phyloP scores from a whole-genome alignment of 805 yeast species.

The Nakazawaea sp. region DNA sequence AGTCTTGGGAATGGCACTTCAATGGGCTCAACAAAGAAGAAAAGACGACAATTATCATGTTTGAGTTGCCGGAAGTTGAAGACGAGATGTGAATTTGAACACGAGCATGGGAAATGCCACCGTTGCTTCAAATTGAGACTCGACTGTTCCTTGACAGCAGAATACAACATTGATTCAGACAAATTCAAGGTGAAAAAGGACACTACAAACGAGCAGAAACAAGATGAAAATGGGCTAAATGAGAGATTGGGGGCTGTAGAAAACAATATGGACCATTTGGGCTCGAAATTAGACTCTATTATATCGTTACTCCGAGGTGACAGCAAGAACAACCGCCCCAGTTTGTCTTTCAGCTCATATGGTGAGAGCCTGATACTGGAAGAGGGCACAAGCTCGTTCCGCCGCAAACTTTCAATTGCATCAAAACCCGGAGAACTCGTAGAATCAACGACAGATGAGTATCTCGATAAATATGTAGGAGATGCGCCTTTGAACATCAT shows the following conservation, averaged over 20 bases:
- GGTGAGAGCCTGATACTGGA: background rate
- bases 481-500: slow-evolving; percentile 25
- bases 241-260: slow-evolving; percentile 9
- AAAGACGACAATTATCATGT: slow-evolving; percentile 32
- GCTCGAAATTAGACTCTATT: slow-evolving; percentile 14
- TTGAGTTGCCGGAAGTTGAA: slow-evolving; percentile 46
- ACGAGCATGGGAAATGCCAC: slow-evolving; percentile 37
- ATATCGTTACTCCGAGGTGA: slow-evolving; percentile 13
- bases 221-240: background rate
- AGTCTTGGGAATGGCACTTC: too few species aligned
- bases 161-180: slow-evolving; percentile 32
- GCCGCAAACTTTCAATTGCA: background rate
- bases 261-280: slow-evolving; percentile 4
- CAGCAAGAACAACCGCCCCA: background rate
- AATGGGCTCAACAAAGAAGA: slow-evolving; percentile 24
- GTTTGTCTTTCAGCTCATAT: slow-evolving; percentile 1
- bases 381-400: background rate
- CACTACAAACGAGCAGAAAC: background rate
- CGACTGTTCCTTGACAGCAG: slow-evolving; percentile 39
- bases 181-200: slow-evolving; percentile 15
- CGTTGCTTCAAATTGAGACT: slow-evolving; percentile 42
- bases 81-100: slow-evolving; percentile 50
- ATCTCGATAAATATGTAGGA: slow-evolving; percentile 7
- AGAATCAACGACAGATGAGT: slow-evolving; percentile 6
- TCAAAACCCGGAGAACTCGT: too few species aligned